Base-by-base conservation (phyloP, 495 filamentous ascomycete species). In the Aspergillus taichungensis region DNA sequence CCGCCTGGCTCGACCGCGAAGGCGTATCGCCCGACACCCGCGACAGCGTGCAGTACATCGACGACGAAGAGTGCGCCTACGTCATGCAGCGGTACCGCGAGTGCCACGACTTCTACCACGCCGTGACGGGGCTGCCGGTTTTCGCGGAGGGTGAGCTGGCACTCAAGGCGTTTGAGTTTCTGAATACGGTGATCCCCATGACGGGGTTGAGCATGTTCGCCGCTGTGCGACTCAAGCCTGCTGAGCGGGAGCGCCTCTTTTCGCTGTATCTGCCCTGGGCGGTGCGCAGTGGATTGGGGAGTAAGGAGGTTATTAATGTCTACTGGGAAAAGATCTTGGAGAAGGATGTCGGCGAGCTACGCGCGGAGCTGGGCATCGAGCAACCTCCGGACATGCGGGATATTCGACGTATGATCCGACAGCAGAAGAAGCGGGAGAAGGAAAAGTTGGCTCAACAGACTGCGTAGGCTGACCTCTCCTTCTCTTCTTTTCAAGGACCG, bases 41-140 rank as follows among this genome's bases (percentile, higher is more conserved):
- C 8, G 69, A 79, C 31, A 53, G 59, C 12, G 92, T 98, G 18
- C 75, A 83, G 35, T 96, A 94, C 64, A 88, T 98, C 43, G 91
- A 96, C 61, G 84, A 95, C 59, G 81, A 80, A 42, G 92, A 97
- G 60, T 94, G 87, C 61, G 92, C 92, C 13, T 98, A 97, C 63
- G 92, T 97, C 4, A 95, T 98, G 87, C 92, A 97, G 75, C 81
- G 92, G 28, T 98, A 98, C 66, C 80, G 92, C 38, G 94, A 98
- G 65, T 92, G 85, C 55, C 92, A 98, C 63, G 92, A 98, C 60
- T 97, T 98, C 74, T 97, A 94, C 71, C 92, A 98, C 65, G 92
- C 94, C 0, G 69, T 98, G 30, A 95, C 89, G 9, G 92, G 92
- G 0, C 69, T 98, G 30, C 92, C 94, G 0, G 77, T 88, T n/a